Percentiles rank a stretch among this genome's conserved stretches.
These are phyloP conservation scores for Vitis hybrid DNA, from an alignment of 177 flowering plant genomes.

Conservation along the genomic window DNA sequence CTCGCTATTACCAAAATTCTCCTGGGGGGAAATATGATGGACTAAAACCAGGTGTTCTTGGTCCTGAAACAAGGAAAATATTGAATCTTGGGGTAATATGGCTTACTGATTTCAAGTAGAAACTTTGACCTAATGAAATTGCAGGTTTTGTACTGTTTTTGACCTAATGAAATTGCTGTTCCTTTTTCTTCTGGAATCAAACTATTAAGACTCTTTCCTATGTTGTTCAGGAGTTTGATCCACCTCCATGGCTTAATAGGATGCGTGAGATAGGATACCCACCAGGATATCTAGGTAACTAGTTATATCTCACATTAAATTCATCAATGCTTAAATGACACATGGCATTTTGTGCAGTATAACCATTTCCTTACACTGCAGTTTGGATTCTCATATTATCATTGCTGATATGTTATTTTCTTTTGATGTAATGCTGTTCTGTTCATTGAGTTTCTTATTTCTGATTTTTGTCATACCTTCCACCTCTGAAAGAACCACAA, in stretches of 20 bases:
- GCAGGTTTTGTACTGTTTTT: too few species aligned
- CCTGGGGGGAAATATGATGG: constrained; percentile 91
- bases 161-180: too few species aligned
- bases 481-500: too few species aligned
- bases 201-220: not conserved
- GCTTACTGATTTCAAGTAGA: not conserved
- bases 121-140: too few species aligned
- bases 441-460: too few species aligned
- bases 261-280: constrained; percentile 98
- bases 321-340: not conserved
- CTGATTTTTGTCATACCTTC: too few species aligned
- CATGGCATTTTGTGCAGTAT: not conserved
- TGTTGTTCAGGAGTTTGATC: constrained; percentile 82
- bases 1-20: constrained; percentile 82
- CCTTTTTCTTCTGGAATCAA: too few species aligned
- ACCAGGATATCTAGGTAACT: constrained; percentile 88
- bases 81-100: constrained; percentile 84
- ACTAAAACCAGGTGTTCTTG: constrained; percentile 76
- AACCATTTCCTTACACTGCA: not conserved
- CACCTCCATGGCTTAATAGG: constrained; percentile 97
- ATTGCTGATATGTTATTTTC: too few species aligned
- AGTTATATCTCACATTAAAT: not conserved
- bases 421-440: too few species aligned
- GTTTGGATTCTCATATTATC: too few species aligned
- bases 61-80: constrained; percentile 68